Percentiles rank a stretch among this genome's conserved stretches.
These are phyloP conservation scores for Malus orientalis DNA, from an alignment of 306 rosid species.

Conservation along the genomic window DNA sequence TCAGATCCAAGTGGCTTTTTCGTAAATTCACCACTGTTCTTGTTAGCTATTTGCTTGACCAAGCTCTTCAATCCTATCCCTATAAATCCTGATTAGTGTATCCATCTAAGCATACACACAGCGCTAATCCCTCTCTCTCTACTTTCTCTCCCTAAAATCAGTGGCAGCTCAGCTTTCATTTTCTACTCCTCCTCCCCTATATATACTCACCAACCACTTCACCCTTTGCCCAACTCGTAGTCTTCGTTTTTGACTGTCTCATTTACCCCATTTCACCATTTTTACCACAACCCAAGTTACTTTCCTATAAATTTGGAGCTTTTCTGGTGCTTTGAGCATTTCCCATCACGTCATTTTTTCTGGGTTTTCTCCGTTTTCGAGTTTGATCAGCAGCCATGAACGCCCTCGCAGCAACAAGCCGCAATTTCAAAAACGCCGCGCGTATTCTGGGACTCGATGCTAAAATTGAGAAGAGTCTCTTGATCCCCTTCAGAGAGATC, in stretches of 20 bases:
- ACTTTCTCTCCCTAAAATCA: neutral
- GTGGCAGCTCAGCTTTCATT: neutral
- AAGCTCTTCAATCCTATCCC: neutral
- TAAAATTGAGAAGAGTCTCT: constrained; percentile 48
- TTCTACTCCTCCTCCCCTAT: neutral
- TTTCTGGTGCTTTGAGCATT: neutral
- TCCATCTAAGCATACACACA: neutral
- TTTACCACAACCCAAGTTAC: neutral
- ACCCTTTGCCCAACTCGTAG: neutral
- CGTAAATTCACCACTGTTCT: neutral
- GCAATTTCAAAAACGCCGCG: constrained; percentile 43
- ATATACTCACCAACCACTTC: neutral
- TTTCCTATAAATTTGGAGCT: neutral
- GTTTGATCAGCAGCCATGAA: constrained; percentile 30
- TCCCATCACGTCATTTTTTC: neutral
- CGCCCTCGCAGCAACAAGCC: constrained; percentile 64
- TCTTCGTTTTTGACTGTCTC: neutral
- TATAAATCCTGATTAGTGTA: neutral
- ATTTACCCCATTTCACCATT: neutral
- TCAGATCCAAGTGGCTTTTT: neutral
- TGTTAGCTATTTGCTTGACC: neutral
- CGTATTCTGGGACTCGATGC: constrained; percentile 56
- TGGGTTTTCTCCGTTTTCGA: neutral
- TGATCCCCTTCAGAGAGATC: constrained; percentile 61
- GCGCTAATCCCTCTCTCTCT: neutral